Conservation (phyloP, 352 stramenopile species). For the Nothophytophthora sp. region DNA sequence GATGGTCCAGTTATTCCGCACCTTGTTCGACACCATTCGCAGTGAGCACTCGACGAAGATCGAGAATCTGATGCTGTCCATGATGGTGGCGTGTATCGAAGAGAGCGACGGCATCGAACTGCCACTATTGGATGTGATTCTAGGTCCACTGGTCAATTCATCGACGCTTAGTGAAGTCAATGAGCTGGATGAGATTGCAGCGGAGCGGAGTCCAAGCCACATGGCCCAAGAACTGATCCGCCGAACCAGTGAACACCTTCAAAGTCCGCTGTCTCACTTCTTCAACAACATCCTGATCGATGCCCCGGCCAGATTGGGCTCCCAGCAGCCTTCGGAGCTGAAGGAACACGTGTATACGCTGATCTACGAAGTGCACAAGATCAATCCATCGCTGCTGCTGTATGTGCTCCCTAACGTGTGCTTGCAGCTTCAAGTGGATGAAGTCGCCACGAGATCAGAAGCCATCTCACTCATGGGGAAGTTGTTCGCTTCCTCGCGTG, state of each 20-base stretch:
- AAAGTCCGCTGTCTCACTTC: constrained; percentile 70
- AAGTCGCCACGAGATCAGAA: constrained; percentile 78
- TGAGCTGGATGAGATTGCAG: neutral
- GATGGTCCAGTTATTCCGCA: constrained; percentile 73
- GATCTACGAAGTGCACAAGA: constrained; percentile 84
- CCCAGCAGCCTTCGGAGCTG: constrained; percentile 38
- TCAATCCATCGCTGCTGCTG: constrained; percentile 70
- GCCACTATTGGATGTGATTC: constrained; percentile 65
- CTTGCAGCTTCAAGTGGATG: constrained; percentile 85
- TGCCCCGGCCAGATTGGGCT: constrained; percentile 16
- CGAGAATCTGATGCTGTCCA: constrained; percentile 74
- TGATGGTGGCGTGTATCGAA: constrained; percentile 78
- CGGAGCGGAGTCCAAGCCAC: constrained; percentile 42
- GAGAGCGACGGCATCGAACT: constrained; percentile 65
- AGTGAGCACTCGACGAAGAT: constrained; percentile 66
- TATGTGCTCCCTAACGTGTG: constrained; percentile 88
- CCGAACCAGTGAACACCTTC: constrained; percentile 65
- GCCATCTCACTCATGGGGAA: constrained; percentile 76
- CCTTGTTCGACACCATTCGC: constrained; percentile 67
- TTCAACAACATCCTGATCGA: constrained; percentile 86
- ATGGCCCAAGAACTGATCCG: constrained; percentile 78
- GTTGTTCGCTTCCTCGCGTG: constrained; percentile 75
- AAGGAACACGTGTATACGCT: constrained; percentile 85
- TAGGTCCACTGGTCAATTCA: constrained; percentile 50
- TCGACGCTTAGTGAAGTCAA: neutral